Base-by-base conservation (phyloP, 352 stramenopile genomes). In the Phytopythium mirpurense region DNA sequence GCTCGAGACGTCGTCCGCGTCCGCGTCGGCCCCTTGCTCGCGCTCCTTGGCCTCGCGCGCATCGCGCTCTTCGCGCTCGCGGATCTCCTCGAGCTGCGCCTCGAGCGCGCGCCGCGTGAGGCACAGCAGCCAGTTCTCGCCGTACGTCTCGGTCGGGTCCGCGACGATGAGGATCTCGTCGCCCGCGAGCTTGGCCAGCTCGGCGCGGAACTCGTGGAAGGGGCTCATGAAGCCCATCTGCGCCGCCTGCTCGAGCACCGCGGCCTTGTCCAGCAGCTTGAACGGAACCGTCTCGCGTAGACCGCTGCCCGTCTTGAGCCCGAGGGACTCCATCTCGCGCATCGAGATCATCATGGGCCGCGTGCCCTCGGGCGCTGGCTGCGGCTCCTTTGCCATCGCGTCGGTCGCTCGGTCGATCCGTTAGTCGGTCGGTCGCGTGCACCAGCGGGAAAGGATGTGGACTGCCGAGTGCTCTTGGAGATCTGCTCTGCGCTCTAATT, bases 341-440 rank as follows among this genome's bases (percentile, higher is more conserved):
- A 90, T 90, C 2, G 79, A 89, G 53, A 93, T 88, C 79, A 93
- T 88, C 73, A 93, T 79, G 23, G 82, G 73, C 29, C 76, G 72
- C 32, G 78, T 86, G 64, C 82, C 79, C 47, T 86, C 74, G 16
- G 79, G 82, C 38, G 79, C 65, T 9, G 67, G 60, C 34, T 81
- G 62, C 56, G 78, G 70, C 44, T 82, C 67, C 50, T 74, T 76
- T 10, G 26, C 56, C 40, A 46, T 46, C 16, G 19, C 15, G 10
- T 9, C 40, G 6, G 2, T 5, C 6, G 9, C 2, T 46, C 32
- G 3, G n/a, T n/a, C n/a, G n/a, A n/a, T n/a, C n/a, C n/a, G n/a
- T n/a, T n/a, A n/a, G n/a, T n/a, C n/a, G n/a, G n/a, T n/a, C n/a
- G n/a, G n/a, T n/a, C n/a, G n/a, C n/a, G n/a, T n/a, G n/a, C n/a